Evolutionary conservation across 78 protist genomes (phyloP).

Genomic region (Pigoraptor vietnamica): DNA sequence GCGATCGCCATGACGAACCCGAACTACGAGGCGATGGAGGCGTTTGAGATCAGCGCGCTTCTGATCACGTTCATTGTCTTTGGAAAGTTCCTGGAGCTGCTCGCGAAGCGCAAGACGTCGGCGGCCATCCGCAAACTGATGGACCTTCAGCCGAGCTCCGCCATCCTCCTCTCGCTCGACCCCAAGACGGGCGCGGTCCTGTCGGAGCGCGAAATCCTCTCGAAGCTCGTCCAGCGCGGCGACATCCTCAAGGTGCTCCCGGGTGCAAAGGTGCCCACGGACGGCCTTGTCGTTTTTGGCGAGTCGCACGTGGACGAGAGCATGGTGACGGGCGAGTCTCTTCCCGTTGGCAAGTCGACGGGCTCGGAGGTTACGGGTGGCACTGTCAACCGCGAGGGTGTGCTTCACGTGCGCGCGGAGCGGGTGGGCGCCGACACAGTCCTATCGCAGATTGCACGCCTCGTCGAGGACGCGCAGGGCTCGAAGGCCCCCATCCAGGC

Average conservation of each 20-base stretch:
- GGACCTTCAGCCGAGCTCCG: constrained; percentile 59
- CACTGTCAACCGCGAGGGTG: constrained; percentile 67
- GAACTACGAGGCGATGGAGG: neutral
- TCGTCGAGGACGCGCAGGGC: constrained; percentile 87
- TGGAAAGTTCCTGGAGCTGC: constrained; percentile 81
- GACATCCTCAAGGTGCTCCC: neutral
- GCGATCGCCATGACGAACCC: constrained; percentile 14
- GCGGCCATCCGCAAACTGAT: constrained; percentile 71
- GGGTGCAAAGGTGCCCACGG: constrained; percentile 15
- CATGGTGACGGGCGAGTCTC: constrained; percentile 91
- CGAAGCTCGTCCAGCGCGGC: neutral
- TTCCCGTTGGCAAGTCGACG: constrained; percentile 61
- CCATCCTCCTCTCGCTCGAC: constrained; percentile 20
- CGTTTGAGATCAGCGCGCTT: constrained; percentile 55
- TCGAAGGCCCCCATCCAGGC: constrained; percentile 58
- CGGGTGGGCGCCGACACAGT: constrained; percentile 71
- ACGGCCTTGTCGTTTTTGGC: constrained; percentile 8
- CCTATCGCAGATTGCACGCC: constrained; percentile 64
- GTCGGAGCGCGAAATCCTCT: neutral
- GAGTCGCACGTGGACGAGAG: constrained; percentile 69
- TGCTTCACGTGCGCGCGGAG: constrained; percentile 48
- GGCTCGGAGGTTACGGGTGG: constrained; percentile 85
- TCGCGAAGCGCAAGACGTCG: constrained; percentile 82
- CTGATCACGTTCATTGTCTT: constrained; percentile 79
- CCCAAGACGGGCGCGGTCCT: neutral